These are phyloP conservation scores for Lasiosphaeria miniovina DNA, from an alignment of 495 filamentous ascomycete genomes.

Conservation along the genomic window DNA sequence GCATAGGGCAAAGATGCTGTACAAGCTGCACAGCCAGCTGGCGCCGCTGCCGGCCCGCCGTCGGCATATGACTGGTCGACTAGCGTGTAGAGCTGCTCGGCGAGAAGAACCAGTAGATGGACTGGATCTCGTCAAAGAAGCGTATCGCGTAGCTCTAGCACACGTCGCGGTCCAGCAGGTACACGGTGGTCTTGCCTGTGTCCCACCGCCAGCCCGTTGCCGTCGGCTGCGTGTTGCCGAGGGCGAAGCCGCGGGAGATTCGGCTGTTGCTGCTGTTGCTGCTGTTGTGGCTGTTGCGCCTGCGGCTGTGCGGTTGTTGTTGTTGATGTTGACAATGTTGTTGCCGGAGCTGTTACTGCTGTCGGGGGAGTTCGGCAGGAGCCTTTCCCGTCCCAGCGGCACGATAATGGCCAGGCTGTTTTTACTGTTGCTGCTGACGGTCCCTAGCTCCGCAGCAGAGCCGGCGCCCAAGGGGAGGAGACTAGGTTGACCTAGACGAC, in stretches of 20 bases:
- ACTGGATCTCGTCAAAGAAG: constrained; percentile 14
- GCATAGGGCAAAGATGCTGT: constrained; percentile 14
- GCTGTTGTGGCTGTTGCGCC: no score
- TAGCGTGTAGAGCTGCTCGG: constrained; percentile 13
- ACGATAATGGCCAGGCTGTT: constrained; percentile 4
- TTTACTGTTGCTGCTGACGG: neutral
- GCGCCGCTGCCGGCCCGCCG: neutral
- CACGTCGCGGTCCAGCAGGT: constrained; percentile 8
- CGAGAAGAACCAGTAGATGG: constrained; percentile 17
- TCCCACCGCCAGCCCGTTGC: neutral
- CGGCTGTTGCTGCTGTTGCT: no score
- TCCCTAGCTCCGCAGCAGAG: no score
- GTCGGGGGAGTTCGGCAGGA: constrained; percentile 3
- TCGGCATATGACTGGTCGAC: constrained; percentile 9
- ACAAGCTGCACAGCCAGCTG: constrained; percentile 10
- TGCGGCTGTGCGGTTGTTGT: no score
- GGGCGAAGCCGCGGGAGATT: no score
- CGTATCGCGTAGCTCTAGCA: constrained; percentile 8
- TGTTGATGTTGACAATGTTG: no score
- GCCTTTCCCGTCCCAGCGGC: neutral
- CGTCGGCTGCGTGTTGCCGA: neutral
- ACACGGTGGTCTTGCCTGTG: neutral
- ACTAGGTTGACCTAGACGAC: neutral
- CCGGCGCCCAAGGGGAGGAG: neutral
- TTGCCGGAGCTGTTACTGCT: neutral